phyloP scores from a whole-genome alignment of 495 filamentous ascomycete genomes.

The Aspergillus mulundensis region DNA sequence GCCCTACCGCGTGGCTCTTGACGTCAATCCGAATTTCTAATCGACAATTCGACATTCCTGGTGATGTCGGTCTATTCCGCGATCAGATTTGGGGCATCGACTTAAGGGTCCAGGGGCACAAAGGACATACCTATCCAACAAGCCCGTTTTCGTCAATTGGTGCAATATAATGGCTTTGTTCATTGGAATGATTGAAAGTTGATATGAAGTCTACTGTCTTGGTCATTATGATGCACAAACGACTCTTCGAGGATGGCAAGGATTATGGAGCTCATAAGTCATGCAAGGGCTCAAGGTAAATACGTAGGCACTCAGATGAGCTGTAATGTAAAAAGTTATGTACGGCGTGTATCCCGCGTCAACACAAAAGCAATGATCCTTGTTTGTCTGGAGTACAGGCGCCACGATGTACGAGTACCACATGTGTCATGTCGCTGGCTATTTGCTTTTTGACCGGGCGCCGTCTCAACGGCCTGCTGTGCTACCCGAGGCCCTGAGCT shows the following conservation, averaged over 20 bases:
- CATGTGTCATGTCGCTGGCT: not conserved
- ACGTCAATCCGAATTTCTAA: not conserved
- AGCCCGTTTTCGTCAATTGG: not conserved
- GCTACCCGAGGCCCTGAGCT: not conserved
- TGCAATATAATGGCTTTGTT: not conserved
- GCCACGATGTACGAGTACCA: not conserved
- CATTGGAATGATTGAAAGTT: not conserved
- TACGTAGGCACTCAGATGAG: not conserved
- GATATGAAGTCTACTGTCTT: no score
- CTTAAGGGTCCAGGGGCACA: not conserved
- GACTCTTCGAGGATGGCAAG: no score
- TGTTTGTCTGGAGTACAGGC: not conserved
- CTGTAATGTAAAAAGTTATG: no score
- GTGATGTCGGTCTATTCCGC: not conserved
- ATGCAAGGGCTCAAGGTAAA: not conserved
- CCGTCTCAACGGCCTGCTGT: not conserved
- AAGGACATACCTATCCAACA: not conserved
- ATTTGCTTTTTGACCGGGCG: not conserved
- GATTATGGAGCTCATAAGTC: not conserved
- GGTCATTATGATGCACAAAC: not conserved
- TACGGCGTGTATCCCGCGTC: not conserved
- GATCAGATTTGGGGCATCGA: not conserved
- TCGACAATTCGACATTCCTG: constrained; percentile 1
- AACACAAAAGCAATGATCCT: constrained; percentile 1
- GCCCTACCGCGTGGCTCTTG: not conserved